Base-by-base conservation (phyloP, 2,329 filamentous ascomycete species). In the Scytalidium lignicola region DNA sequence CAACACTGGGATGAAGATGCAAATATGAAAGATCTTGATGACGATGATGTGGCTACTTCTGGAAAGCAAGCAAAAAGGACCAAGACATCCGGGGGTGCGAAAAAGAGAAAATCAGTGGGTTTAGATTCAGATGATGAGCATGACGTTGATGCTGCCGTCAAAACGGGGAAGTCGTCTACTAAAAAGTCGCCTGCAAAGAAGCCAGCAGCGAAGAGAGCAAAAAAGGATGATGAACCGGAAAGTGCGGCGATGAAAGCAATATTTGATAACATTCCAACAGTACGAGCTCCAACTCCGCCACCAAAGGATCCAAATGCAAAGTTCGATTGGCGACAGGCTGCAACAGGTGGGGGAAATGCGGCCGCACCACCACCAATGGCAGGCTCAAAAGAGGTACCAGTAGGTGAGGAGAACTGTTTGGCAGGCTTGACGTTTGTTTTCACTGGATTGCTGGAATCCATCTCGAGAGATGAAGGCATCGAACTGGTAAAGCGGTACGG, bases 351-450 rank as follows among this genome's bases (percentile, higher is more conserved):
- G 15, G 81, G 74, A 50, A 85, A 80, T 64, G 71, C 81, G 32
- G 32, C 32, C 15, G 79, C 81, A 2, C 80, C 82, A 18, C 45
- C 88, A 17, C 79, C 81, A 7, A 78, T 79, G 44, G 74, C 79
- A 19, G 83, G 82, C 10, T 71, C 76, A 9, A 81, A 75, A 23
- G 89, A 95, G 15, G 71, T 96, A 44, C 93, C 93, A 0, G 78
- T 81, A 18, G 93, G 93, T 7, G 83, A 84, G 46, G 88, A 93
- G 10, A 95, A 96, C 59, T 99, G 93, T 64, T 78, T 99, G 49
- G 84, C 85, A 48, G 93, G 95, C 0, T 75, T 97, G 48, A 87
- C 83, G 0, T 99, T 99, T 63, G 93, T 99, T 22, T 99, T 99
- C 61, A 99, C 95, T 0, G 93, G 93, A 20, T 77, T 96, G 20